A percentile compares a stretch with the other conserved stretches of the same genome.
Conservation (phyloP, 257 asterid species). For the Capsicum rhomboideum region DNA sequence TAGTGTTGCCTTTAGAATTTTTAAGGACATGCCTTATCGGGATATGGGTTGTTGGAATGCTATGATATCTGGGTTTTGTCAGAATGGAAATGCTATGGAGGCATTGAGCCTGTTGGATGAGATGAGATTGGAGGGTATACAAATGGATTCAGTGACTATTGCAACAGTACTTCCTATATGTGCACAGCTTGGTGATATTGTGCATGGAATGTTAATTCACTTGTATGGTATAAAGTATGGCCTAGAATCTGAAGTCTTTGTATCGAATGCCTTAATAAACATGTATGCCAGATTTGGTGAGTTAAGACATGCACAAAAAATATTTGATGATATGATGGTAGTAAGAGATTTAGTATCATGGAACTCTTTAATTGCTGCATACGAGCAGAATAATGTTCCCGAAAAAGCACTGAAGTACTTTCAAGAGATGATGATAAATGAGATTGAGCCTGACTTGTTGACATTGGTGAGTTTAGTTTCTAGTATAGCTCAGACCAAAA, state of each 20-base stretch:
- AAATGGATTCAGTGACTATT: conserved; percentile 62
- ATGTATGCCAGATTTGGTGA: conserved; percentile 74
- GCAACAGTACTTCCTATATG: conserved; percentile 66
- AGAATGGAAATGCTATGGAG: conserved; percentile 45
- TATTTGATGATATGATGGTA: conserved; percentile 43
- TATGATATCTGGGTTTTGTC: conserved; percentile 77
- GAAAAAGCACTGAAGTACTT: conserved; percentile 35
- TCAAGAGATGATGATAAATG: conserved; percentile 39
- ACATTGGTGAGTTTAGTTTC: conserved; percentile 69
- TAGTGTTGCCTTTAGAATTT: conserved; percentile 40
- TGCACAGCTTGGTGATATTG: conserved; percentile 43
- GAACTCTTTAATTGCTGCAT: conserved; percentile 77
- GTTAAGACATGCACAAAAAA: conserved; percentile 35
- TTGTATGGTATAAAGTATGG: conserved; percentile 56
- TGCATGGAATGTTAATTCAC: conserved; percentile 51
- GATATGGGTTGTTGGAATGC: conserved; percentile 94
- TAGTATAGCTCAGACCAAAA: conserved; percentile 56
- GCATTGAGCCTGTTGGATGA: conserved; percentile 47
- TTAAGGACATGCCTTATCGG: conserved; percentile 66
- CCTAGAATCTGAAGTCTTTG: conserved; percentile 49
- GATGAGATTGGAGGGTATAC: conserved; percentile 53
- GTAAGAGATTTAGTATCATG: conserved; percentile 59
- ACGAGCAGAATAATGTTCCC: conserved; percentile 66
- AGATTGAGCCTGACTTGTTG: conserved; percentile 48
- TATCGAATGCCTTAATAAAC: conserved; percentile 75